phyloP scores from a whole-genome alignment of 768 basidiomycete species.

The Leccinum uliginosum region DNA sequence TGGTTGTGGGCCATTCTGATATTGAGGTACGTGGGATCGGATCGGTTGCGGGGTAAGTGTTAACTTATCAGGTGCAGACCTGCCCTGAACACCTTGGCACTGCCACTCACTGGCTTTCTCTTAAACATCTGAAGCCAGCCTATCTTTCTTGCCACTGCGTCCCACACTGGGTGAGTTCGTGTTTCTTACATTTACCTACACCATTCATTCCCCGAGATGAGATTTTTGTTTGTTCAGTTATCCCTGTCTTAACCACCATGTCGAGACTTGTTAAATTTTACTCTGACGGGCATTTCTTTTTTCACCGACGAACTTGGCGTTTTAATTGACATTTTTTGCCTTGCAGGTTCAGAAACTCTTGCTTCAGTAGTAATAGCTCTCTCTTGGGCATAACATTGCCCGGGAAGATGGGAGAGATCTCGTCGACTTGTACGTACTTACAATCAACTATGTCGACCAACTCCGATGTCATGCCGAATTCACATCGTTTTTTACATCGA shows the following conservation, averaged over 20 bases:
- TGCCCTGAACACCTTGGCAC: no score
- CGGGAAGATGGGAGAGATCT: neutral
- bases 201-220: constrained; percentile 12
- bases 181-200: no score
- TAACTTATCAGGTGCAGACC: no score
- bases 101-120: no score
- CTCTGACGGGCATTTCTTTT: neutral
- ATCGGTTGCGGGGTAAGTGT: no score
- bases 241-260: constrained; percentile 30
- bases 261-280: constrained; percentile 11
- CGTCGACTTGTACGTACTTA: neutral
- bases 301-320: neutral
- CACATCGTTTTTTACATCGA: neutral
- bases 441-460: neutral
- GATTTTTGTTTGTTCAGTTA: constrained; percentile 23
- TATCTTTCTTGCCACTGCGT: no score
- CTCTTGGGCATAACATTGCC: no score
- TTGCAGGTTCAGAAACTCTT: neutral
- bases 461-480: neutral
- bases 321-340: neutral
- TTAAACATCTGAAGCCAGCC: no score
- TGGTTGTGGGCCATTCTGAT: constrained; percentile 16
- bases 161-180: no score
- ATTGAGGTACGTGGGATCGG: neutral
- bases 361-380: no score